Conservation (phyloP, 2,329 filamentous ascomycete genomes). For the Colletotrichum tamarilloi region DNA sequence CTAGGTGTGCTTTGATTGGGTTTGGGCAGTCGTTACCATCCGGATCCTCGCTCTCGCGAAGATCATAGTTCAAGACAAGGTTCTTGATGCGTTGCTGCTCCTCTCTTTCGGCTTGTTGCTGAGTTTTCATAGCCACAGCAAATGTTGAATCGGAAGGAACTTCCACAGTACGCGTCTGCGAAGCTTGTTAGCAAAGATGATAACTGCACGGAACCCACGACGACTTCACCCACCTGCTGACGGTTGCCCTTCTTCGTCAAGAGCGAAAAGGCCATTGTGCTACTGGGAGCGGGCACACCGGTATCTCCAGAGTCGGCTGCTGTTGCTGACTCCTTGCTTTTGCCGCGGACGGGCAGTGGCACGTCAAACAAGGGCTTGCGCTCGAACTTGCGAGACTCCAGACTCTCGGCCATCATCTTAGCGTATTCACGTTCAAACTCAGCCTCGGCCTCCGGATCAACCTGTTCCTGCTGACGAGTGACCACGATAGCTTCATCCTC, state of each 20-base stretch:
- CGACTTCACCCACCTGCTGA: conserved; percentile 74
- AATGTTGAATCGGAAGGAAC: conserved; percentile 92
- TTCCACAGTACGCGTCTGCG: conserved; percentile 88
- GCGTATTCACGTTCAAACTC: conserved; percentile 98
- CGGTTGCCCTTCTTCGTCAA: conserved; percentile 96
- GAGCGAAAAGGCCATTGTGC: conserved; percentile 95
- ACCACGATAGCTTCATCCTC: conserved; percentile 93
- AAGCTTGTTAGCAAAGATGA: conserved; percentile 32
- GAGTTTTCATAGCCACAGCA: conserved; percentile 93
- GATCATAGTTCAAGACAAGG: conserved; percentile 94
- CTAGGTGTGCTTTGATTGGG: conserved; percentile 58
- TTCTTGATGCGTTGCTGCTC: conserved; percentile 99
- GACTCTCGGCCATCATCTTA: conserved; percentile 97
- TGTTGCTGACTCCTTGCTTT: conserved; percentile 50
- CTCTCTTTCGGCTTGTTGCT: conserved; percentile 93
- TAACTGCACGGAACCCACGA: background rate
- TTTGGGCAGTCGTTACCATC: conserved; percentile 74
- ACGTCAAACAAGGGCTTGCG: conserved; percentile 95
- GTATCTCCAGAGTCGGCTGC: conserved; percentile 26
- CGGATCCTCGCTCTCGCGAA: conserved; percentile 82
- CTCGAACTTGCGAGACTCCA: conserved; percentile 96
- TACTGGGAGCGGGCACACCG: conserved; percentile 37
- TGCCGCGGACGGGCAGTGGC: conserved; percentile 88
- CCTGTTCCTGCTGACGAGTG: conserved; percentile 87
- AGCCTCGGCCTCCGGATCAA: conserved; percentile 93